These are phyloP conservation scores for Penicillium sp. DNA, from an alignment of 2,329 filamentous ascomycete species.

Conservation along the genomic window DNA sequence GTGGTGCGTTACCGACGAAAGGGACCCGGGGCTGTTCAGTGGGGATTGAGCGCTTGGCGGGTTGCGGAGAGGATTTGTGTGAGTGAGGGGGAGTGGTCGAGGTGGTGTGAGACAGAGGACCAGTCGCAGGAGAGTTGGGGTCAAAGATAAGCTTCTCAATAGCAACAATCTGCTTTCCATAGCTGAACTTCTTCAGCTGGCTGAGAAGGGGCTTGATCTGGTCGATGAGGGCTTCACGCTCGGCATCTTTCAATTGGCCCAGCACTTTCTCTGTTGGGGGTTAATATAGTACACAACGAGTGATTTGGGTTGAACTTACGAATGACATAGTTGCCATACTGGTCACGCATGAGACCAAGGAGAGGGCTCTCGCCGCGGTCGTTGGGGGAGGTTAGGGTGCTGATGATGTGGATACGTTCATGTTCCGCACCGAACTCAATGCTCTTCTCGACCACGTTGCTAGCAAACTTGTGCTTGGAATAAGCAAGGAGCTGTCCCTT, in stretches of 20 bases:
- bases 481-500: conserved; percentile 68
- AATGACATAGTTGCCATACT: conserved; percentile 94
- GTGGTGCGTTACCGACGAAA: conserved; percentile 57
- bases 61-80: conserved; percentile 42
- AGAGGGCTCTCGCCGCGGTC: conserved; percentile 69
- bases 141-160: conserved; percentile 59
- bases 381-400: conserved; percentile 59
- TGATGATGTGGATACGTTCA: conserved; percentile 69
- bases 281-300: conserved; percentile 24
- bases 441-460: conserved; percentile 95
- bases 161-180: conserved; percentile 65
- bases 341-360: conserved; percentile 78
- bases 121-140: conserved; percentile 26
- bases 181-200: conserved; percentile 63
- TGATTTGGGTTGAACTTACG: conserved; percentile 63
- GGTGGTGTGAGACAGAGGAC: conserved; percentile 32
- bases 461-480: conserved; percentile 94
- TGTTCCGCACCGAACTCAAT: conserved; percentile 68
- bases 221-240: conserved; percentile 61
- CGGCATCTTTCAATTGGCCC: conserved; percentile 58
- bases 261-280: conserved; percentile 71
- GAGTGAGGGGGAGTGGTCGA: conserved; percentile 43
- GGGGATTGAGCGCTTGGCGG: conserved; percentile 34
- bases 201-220: conserved; percentile 64
- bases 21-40: conserved; percentile 43